Base-by-base conservation (phyloP, 352 stramenopile species). In the Phytophthora brassicae region DNA sequence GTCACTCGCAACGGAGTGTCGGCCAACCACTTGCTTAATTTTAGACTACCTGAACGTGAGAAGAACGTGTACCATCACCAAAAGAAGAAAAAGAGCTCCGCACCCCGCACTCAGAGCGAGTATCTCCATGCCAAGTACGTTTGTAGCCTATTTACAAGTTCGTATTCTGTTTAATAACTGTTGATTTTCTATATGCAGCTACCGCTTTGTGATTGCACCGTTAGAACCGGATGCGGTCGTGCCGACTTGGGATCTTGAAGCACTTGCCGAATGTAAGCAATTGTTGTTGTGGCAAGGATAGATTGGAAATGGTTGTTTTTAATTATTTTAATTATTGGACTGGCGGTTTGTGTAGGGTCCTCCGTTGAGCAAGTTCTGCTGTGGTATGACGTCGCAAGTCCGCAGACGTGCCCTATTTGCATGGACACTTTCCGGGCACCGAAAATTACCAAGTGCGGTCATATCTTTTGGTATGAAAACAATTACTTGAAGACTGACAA, bases 381-480 rank as follows among this genome's bases (percentile, higher is more conserved):
- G 20, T 89, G 80, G 79, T 81, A 92, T 61, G 84, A 94, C 56
- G 74, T 77, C 13, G 60, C 72, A 55, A 80, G 64, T 43, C 61
- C 66, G 13, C 66, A 81, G 46, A 84, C 68, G 17, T 94, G 86
- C 73, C 86, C 86, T 28, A 93, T 94, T 58, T 94, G 86, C 56
- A 74, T 94, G 56, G 86, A 94, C 45, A 66, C 63, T 48, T 87
- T 91, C 31, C 83, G 80, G 17, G 82, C 80, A 11, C 86, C 86
- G 8, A 94, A 93, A 70, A 94, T 93, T 57, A 94, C 86, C 60
- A 89, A 90, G 45, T 94, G 86, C 56, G 86, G 86, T 26, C 86
- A 94, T 57, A 89, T 90, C 22, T 94, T 92, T 46, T 94, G 86
- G 86, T 94, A 56, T 33, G 63, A 39, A 47, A n/a, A 23, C 28